Evolutionary conservation across 192 early-diverging fungal genomes (phyloP).

Genomic region (Coemansia sp.): DNA sequence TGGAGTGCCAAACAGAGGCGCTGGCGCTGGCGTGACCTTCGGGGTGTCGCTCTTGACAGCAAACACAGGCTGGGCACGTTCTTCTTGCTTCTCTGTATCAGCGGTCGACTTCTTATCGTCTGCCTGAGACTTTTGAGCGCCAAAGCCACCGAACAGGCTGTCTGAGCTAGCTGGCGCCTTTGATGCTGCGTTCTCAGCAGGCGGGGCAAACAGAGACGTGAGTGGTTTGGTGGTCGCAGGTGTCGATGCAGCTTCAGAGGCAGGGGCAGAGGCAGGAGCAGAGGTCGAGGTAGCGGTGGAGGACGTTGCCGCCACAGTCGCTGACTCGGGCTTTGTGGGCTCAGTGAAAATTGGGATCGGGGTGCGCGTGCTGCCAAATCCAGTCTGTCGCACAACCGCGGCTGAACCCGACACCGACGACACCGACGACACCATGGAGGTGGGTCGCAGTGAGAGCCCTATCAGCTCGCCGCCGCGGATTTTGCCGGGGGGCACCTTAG

Average conservation of each 20-base stretch:
- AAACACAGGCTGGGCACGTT: too few species aligned
- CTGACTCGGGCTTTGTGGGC: slow-evolving; percentile 8
- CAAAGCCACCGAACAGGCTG: not conserved
- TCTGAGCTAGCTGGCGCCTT: not conserved
- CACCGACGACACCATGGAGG: slow-evolving; percentile 7
- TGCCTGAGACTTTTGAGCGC: not conserved
- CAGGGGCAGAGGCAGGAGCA: not conserved
- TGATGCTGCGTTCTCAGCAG: not conserved
- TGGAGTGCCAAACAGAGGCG: not conserved
- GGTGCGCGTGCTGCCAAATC: slow-evolving; percentile 43
- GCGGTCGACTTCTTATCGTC: not conserved
- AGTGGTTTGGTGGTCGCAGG: not conserved
- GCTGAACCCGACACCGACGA: not conserved
- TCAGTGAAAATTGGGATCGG: slow-evolving; percentile 34
- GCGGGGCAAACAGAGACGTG: not conserved
- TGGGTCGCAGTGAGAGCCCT: slow-evolving; percentile 34
- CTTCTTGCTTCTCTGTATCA: not conserved
- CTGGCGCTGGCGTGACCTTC: not conserved
- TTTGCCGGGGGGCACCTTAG: slow-evolving; percentile 38
- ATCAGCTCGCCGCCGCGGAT: slow-evolving; percentile 50
- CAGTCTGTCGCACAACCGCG: slow-evolving; percentile 26
- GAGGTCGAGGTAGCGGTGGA: too few species aligned
- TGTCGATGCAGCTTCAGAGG: not conserved
- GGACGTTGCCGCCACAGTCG: too few species aligned
- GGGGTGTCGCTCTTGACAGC: not conserved